Base-by-base conservation (phyloP, 2,329 filamentous ascomycete species). In the Tolypocladium sp. region DNA sequence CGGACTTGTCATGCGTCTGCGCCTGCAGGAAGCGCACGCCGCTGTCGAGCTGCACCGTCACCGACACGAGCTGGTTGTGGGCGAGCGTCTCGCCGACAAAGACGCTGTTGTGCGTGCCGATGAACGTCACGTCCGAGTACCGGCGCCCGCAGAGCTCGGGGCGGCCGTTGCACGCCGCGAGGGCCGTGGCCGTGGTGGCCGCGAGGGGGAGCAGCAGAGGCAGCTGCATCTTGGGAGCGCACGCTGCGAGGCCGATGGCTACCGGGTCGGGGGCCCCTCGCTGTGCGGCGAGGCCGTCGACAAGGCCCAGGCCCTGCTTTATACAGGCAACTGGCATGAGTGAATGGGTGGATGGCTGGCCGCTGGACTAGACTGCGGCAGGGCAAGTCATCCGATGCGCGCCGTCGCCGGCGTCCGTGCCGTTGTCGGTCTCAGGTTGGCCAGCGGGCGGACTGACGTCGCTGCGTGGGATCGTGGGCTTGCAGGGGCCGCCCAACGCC, bases 11-110 rank as follows among this genome's bases (percentile, higher is more conserved):
- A 66, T 87, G 86, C 3, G 85, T 85, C 70, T 89, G 86, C 33
- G 79, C 83, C 66, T 87, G 82, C 15, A 90, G 72, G 63, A 85
- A 85, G 27, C 87, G 81, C 46, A 89, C 79, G 20, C 87, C 87
- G 38, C 82, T 73, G 57, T 82, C 72, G 12, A 90, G 76, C 67
- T 89, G 86, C 2, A 74, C 72, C 30, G 78, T 79, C 30, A 86
- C 79, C 6, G 80, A 77, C 56, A 84, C 76, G 62, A 82, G 81
- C 67, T 90, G 86, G 70, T 88, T 87, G 61, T 86, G 73, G 59
- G 77, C 71, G 1, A 77, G 77, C 10, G 78, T 65, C 56, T 75
- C 64, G 46, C 86, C 84, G 46, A 86, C 80, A 66, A 89, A 89
- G 42, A 84, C 80, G 17, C 81, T 82, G 73, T 90, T 81, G 72